Conservation (phyloP, 2,329 filamentous ascomycete species). For the Apiospora saccharicola region DNA sequence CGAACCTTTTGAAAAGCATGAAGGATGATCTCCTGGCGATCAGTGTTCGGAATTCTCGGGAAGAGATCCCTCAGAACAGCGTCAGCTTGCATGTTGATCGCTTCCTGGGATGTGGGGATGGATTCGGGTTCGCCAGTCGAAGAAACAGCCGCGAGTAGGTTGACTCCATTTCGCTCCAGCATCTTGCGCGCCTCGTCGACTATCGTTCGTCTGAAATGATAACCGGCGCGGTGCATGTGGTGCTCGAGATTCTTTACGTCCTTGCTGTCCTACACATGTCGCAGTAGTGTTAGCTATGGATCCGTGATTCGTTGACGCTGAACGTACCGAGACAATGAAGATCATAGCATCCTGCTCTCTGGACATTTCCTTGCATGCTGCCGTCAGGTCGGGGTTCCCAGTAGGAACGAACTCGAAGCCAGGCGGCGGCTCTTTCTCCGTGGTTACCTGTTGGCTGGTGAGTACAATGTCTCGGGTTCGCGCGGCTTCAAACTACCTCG, state of each 20-base stretch:
- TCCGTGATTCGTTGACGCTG: neutral
- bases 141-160: constrained; percentile 36
- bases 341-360: constrained; percentile 68
- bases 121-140: constrained; percentile 56
- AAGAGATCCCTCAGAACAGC: constrained; percentile 69
- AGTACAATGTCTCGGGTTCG: constrained; percentile 31
- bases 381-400: constrained; percentile 67
- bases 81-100: constrained; percentile 70
- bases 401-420: constrained; percentile 70
- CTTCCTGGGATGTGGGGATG: constrained; percentile 64
- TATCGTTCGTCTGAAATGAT: constrained; percentile 66
- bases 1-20: constrained; percentile 69
- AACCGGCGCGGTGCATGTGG: constrained; percentile 66
- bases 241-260: constrained; percentile 50
- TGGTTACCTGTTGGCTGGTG: constrained; percentile 56
- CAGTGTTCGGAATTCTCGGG: constrained; percentile 70
- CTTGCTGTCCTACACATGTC: constrained; percentile 41
- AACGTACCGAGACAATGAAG: constrained; percentile 70
- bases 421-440: constrained; percentile 59
- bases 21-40: constrained; percentile 67
- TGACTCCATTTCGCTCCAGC: constrained; percentile 36
- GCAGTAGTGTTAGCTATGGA: neutral
- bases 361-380: constrained; percentile 69
- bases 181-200: constrained; percentile 60
- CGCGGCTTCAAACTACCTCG: constrained; percentile 53